These are phyloP conservation scores for Musa beccarii DNA, from an alignment of 176 grass and related monocot species.

Conservation along the genomic window DNA sequence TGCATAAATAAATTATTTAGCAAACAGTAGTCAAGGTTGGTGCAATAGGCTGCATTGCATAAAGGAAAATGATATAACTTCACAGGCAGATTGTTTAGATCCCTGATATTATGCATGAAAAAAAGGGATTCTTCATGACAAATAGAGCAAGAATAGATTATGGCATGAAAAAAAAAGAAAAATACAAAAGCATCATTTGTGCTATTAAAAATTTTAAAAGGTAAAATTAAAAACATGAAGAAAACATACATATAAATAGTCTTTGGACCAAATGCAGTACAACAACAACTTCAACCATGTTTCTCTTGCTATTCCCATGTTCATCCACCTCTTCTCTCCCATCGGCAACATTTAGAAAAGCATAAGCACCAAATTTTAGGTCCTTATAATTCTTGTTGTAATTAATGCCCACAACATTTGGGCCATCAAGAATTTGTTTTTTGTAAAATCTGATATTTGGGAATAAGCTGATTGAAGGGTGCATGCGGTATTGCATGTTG, in stretches of 20 bases:
- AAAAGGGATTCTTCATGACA: not conserved
- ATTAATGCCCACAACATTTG: slow-evolving; percentile 36
- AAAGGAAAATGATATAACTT: no score
- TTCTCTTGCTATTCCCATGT: slow-evolving; percentile 38
- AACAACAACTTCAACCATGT: slow-evolving; percentile 67
- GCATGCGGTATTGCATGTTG: slow-evolving; percentile 83
- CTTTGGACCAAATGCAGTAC: slow-evolving; percentile 42
- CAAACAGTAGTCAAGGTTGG: no score
- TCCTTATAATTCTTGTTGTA: slow-evolving; percentile 46
- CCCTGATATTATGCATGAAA: not conserved
- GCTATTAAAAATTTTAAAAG: not conserved
- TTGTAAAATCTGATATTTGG: slow-evolving; percentile 63
- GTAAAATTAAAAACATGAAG: not conserved
- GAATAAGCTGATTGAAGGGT: slow-evolving; percentile 60
- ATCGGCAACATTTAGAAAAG: slow-evolving; percentile 52
- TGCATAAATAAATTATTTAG: no score
- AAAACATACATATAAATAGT: slow-evolving; percentile 47
- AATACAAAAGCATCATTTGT: not conserved
- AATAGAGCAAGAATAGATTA: not conserved
- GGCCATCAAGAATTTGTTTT: slow-evolving; percentile 58
- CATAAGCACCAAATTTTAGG: slow-evolving; percentile 40
- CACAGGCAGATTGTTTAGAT: no score
- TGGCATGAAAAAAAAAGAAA: not conserved
- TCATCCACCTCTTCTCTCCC: slow-evolving; percentile 63
- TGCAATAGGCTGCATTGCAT: no score